phyloP scores from a whole-genome alignment of 2,329 filamentous ascomycete species.

The Sarocladium oryzae region DNA sequence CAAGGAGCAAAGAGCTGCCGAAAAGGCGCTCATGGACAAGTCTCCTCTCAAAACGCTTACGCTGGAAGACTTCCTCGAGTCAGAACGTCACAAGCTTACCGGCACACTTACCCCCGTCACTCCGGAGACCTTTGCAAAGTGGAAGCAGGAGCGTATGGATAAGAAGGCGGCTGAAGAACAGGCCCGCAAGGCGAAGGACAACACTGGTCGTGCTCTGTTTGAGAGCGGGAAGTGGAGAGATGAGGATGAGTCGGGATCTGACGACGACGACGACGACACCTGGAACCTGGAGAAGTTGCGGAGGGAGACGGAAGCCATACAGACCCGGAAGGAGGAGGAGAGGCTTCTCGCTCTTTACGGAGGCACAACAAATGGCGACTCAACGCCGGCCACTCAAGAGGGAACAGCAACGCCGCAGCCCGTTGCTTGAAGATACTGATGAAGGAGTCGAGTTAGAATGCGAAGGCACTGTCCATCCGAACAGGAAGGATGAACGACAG shows the following conservation, averaged over 20 bases:
- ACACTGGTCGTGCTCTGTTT: constrained; percentile 89
- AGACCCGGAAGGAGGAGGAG: constrained; percentile 73
- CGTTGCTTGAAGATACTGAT: neutral
- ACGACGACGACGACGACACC: constrained; percentile 56
- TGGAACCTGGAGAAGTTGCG: constrained; percentile 83
- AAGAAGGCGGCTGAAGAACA: constrained; percentile 96
- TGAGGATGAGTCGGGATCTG: constrained; percentile 54
- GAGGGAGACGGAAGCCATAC: constrained; percentile 73
- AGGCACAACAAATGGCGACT: neutral
- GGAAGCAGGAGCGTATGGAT: constrained; percentile 89
- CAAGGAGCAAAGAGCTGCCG: constrained; percentile 89
- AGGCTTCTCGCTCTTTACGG: constrained; percentile 31
- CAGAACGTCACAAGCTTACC: constrained; percentile 89
- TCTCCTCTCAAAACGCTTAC: constrained; percentile 90
- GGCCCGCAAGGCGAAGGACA: constrained; percentile 85
- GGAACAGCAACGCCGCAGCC: neutral
- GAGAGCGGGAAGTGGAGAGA: constrained; percentile 91
- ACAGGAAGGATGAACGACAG: neutral
- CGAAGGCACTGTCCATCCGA: neutral
- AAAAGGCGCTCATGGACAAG: constrained; percentile 95
- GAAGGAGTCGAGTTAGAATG: neutral
- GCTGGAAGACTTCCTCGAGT: constrained; percentile 94
- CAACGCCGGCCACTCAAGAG: neutral
- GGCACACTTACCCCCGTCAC: constrained; percentile 91
- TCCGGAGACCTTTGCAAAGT: constrained; percentile 85